Percentiles rank a stretch among this genome's conserved stretches.
These are phyloP conservation scores for Zasmidium citrigriseum DNA, from an alignment of 2,329 filamentous ascomycete genomes.

Conservation along the genomic window DNA sequence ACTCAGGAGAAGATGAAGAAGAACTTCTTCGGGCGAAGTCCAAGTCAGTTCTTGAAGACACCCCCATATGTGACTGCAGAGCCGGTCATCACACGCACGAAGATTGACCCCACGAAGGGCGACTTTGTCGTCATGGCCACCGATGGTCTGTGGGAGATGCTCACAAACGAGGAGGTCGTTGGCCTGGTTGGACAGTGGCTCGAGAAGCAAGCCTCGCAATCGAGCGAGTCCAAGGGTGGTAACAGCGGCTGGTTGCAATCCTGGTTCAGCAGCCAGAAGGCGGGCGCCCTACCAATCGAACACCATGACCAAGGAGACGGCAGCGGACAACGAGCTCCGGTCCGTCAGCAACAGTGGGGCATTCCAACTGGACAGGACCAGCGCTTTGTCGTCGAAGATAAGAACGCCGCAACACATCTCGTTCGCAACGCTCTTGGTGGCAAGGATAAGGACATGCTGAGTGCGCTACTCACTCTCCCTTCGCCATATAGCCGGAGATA, in stretches of 20 bases:
- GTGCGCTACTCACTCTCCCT: slow-evolving; percentile 85
- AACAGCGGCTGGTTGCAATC: slow-evolving; percentile 65
- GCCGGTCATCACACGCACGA: slow-evolving; percentile 88
- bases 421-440: slow-evolving; percentile 93
- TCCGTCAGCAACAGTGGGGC: slow-evolving; percentile 89
- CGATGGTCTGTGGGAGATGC: slow-evolving; percentile 98
- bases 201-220: slow-evolving; percentile 64
- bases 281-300: slow-evolving; percentile 70
- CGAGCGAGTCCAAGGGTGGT: slow-evolving; percentile 29
- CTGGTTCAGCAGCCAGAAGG: slow-evolving; percentile 62
- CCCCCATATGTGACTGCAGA: slow-evolving; percentile 98
- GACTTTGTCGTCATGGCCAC: slow-evolving; percentile 97
- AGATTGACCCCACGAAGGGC: slow-evolving; percentile 83
- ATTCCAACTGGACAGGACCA: slow-evolving; percentile 71
- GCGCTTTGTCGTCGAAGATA: slow-evolving; percentile 91
- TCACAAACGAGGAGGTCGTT: slow-evolving; percentile 97
- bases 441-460: slow-evolving; percentile 90
- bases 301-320: slow-evolving; percentile 49
- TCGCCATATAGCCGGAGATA: slow-evolving; percentile 90
- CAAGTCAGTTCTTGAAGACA: slow-evolving; percentile 76
- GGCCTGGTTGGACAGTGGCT: slow-evolving; percentile 97
- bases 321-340: slow-evolving; percentile 79
- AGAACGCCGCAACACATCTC: slow-evolving; percentile 93
- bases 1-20: slow-evolving; percentile 79
- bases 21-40: slow-evolving; percentile 83